A percentile compares a stretch with the other conserved stretches of the same genome.
phyloP scores from a whole-genome alignment of 305 asterid species.

The Fraxinus nigra region DNA sequence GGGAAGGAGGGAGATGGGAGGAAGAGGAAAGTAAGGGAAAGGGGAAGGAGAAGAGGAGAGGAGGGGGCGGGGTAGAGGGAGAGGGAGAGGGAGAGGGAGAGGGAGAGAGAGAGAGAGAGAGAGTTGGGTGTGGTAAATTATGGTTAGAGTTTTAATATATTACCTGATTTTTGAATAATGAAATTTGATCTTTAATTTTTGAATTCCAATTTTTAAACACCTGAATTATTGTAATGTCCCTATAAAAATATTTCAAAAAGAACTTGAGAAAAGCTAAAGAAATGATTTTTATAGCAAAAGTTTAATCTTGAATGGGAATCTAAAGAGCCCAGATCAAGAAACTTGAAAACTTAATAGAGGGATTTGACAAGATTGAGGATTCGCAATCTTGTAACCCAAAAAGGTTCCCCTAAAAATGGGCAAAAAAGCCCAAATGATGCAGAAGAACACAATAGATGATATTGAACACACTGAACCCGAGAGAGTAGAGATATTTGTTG shows the following conservation, averaged over 20 bases:
- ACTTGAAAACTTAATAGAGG: background rate
- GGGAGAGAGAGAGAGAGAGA: no score
- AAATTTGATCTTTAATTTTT: no score
- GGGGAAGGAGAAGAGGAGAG: no score
- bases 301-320: background rate
- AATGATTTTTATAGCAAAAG: background rate
- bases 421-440: background rate
- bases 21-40: no score
- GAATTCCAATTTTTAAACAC: no score
- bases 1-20: no score
- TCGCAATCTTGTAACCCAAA: background rate
- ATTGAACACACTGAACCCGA: background rate
- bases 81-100: no score
- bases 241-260: background rate
- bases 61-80: no score
- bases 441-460: background rate
- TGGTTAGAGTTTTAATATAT: no score
- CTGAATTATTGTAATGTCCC: no score
- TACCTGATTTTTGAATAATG: no score
- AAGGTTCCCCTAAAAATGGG: background rate
- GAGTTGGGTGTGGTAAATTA: no score
- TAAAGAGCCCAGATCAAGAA: slow-evolving; percentile 25
- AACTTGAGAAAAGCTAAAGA: background rate
- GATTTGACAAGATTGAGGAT: background rate
- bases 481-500: slow-evolving; percentile 13